These are phyloP conservation scores for Pseudogymnoascus sp. DNA, from an alignment of 2,329 filamentous ascomycete species.

Conservation along the genomic window DNA sequence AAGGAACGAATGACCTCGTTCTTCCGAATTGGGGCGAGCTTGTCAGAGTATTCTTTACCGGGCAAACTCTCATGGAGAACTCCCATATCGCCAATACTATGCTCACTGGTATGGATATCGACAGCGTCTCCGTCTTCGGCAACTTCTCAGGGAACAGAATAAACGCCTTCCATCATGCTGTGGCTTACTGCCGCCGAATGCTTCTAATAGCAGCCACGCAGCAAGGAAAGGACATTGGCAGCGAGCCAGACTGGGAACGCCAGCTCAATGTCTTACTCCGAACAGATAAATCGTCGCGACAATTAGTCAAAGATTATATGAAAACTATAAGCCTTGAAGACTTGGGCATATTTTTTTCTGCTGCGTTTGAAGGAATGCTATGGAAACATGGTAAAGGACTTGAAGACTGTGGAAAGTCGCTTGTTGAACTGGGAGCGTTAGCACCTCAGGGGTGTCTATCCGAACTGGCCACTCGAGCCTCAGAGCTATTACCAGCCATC, in stretches of 20 bases:
- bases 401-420: slow-evolving; percentile 44
- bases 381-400: slow-evolving; percentile 31
- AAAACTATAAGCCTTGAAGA: slow-evolving; percentile 32
- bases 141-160: slow-evolving; percentile 36
- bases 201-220: slow-evolving; percentile 47
- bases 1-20: slow-evolving; percentile 34
- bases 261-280: slow-evolving; percentile 66
- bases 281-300: slow-evolving; percentile 59
- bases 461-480: slow-evolving; percentile 41
- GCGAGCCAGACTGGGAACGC: slow-evolving; percentile 79
- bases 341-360: slow-evolving; percentile 41
- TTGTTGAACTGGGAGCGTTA: slow-evolving; percentile 47
- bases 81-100: slow-evolving; percentile 26
- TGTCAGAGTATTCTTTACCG: slow-evolving; percentile 42
- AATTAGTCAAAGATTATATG: slow-evolving; percentile 50
- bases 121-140: slow-evolving; percentile 31
- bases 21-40: slow-evolving; percentile 48
- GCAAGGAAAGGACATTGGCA: slow-evolving; percentile 24
- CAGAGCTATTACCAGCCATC: slow-evolving; percentile 51
- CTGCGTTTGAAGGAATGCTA: slow-evolving; percentile 51
- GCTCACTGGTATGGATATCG: slow-evolving; percentile 34
- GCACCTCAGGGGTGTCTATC: slow-evolving; percentile 44
- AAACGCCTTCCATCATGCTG: slow-evolving; percentile 58
- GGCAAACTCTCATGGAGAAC: slow-evolving; percentile 27
- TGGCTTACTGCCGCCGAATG: slow-evolving; percentile 60